These are phyloP conservation scores for Diaporthe sp. DNA, from an alignment of 2,329 filamentous ascomycete species.

Conservation along the genomic window DNA sequence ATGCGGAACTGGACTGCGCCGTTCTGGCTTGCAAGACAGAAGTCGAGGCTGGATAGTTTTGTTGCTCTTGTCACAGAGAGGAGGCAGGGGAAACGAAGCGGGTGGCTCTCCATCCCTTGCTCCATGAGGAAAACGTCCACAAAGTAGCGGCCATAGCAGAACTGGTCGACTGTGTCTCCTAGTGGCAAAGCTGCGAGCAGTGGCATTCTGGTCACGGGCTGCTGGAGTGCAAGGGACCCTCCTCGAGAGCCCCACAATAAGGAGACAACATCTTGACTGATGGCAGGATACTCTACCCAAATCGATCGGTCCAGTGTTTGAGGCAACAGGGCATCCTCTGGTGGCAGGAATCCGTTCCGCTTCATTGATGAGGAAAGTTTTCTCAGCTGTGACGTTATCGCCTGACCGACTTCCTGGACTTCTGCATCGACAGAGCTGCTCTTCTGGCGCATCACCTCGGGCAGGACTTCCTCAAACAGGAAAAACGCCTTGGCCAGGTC, in stretches of 20 bases:
- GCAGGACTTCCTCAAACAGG: conserved; percentile 72
- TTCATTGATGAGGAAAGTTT: conserved; percentile 87
- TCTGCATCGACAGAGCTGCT: conserved; percentile 59
- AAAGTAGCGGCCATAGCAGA: conserved; percentile 83
- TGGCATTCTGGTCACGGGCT: conserved; percentile 60
- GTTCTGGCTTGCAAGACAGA: conserved; percentile 84
- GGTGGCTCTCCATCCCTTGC: conserved; percentile 75
- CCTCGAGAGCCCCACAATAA: conserved; percentile 75
- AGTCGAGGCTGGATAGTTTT: conserved; percentile 76
- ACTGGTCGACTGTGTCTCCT: conserved; percentile 79
- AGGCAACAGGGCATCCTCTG: conserved; percentile 76
- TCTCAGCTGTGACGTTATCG: conserved; percentile 74
- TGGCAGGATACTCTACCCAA: conserved; percentile 82
- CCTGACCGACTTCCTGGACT: conserved; percentile 65
- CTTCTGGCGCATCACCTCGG: conserved; percentile 61
- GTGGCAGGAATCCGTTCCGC: conserved; percentile 82
- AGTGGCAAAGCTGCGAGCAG: conserved; percentile 80
- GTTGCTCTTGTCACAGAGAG: conserved; percentile 80
- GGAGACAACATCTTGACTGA: conserved; percentile 78
- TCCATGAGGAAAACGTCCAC: conserved; percentile 83
- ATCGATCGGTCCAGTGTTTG: conserved; percentile 85
- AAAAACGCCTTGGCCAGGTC: conserved; percentile 89
- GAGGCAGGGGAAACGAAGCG: conserved; percentile 78
- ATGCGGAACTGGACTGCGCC: conserved; percentile 82
- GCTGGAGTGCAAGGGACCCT: conserved; percentile 62